These are phyloP conservation scores for Wolfiporia cocos DNA, from an alignment of 1,284 basidiomycete genomes.

Conservation along the genomic window DNA sequence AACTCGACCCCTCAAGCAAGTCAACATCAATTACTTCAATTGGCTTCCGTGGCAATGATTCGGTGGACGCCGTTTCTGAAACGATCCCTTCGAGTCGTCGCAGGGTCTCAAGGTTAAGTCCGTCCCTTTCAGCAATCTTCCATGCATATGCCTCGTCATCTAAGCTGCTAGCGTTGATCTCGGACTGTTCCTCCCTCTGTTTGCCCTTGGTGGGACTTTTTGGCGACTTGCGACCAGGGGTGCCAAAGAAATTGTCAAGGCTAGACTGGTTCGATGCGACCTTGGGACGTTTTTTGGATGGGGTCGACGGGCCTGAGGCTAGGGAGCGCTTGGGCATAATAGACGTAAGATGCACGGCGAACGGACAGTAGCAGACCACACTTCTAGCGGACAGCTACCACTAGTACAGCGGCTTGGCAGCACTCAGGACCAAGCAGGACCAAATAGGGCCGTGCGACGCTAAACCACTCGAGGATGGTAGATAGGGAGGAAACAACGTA, in stretches of 20 bases:
- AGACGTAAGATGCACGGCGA: constrained; percentile 1
- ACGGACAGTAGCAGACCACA: no score
- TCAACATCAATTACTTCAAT: constrained; percentile 27
- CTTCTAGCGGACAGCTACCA: no score
- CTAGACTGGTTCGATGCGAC: constrained; percentile 18
- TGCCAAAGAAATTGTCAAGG: constrained; percentile 25
- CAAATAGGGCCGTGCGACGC: no score
- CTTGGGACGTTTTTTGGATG: constrained; percentile 23
- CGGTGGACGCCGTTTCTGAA: constrained; percentile 3
- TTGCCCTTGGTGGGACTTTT: constrained; percentile 4
- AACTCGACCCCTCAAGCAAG: constrained; percentile 21
- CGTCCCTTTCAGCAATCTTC: constrained; percentile 21
- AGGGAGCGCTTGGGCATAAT: constrained; percentile 24
- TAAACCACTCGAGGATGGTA: no score
- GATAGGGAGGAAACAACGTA: no score
- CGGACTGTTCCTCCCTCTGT: not conserved
- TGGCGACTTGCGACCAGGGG: constrained; percentile 5
- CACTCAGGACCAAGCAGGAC: no score
- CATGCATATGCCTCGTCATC: constrained; percentile 22
- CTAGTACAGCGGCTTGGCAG: no score
- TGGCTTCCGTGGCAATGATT: constrained; percentile 5
- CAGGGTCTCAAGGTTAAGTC: constrained; percentile 19
- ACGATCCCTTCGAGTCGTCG: constrained; percentile 15
- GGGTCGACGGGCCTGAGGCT: constrained; percentile 13
- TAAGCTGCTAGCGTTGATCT: not conserved